Base-by-base conservation (phyloP, 169 alveolate species). In the Plasmodium gallinaceum region DNA sequence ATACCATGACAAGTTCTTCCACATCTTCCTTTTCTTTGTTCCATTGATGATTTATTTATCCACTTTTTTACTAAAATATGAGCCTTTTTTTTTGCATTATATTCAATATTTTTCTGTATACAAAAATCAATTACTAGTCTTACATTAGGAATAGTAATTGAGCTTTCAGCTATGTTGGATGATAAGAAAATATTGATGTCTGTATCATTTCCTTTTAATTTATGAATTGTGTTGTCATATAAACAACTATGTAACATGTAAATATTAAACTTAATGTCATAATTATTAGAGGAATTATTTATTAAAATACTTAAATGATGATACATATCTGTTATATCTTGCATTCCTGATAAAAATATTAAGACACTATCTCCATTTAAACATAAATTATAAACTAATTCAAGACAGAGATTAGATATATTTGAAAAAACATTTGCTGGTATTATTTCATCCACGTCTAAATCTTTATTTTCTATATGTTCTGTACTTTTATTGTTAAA, bases 1-100 rank as follows among this genome's bases (percentile, higher is more conserved):
- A 74, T 74, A 5, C 88, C 88, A 74, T 74, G 88, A 43, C 88
- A 74, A 0, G 88, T 74, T 37, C 88, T 43, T 8, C 88, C 88
- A 43, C 88, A 74, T 9, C 88, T 74, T 0, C 88, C 88, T 66
- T 74, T 74, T 16, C 88, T 57, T 24, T 74, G 88, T 43, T 74
- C 88, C 88, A 74, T 74, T 37, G 88, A 74, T 1, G 88, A 74
- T 32, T 74, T 74, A 32, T 74, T 74, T 16, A 60, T 60, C 88
- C 88, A 74, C 7, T 74, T 74, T 26, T 74, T 74, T 5, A 51
- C 70, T 22, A 74, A 43, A 2, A 74, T 58, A 51, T 74, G 74
- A 2, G 88, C 88, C n/a, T 37, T 74, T 58, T 65, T 74, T 14
- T 74, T 46, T 0, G 71, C 18, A 42, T 58, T 60, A 61, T 74